phyloP scores from a whole-genome alignment of 371 early-diverging fungal species.

The Actinomortierella wolfii region DNA sequence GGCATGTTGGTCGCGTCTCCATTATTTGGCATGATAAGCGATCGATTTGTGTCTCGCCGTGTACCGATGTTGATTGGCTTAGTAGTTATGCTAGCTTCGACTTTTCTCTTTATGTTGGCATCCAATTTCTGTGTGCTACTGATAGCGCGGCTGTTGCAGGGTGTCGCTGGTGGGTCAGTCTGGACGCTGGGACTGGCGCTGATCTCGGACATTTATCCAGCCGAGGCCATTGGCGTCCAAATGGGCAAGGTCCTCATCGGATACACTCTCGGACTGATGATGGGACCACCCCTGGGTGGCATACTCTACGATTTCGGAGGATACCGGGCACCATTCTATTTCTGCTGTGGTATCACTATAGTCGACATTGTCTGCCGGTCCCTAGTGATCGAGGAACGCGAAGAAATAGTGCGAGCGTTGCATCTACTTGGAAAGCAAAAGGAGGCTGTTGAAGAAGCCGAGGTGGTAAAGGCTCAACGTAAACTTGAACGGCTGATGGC shows the following conservation, averaged over 20 bases:
- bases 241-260: conserved; percentile 67
- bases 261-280: conserved; percentile 64
- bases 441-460: conserved; percentile 32
- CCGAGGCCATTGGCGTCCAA: conserved; percentile 55
- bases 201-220: conserved; percentile 66
- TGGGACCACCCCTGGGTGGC: conserved; percentile 65
- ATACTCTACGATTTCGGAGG: conserved; percentile 63
- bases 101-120: conserved; percentile 64
- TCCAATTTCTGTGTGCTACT: conserved; percentile 57
- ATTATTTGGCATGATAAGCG: conserved; percentile 68
- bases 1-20: conserved; percentile 79
- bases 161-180: conserved; percentile 60
- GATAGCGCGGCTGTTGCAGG: conserved; percentile 67
- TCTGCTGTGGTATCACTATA: conserved; percentile 64
- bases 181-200: conserved; percentile 67
- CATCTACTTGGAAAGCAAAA: conserved; percentile 19
- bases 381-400: conserved; percentile 55
- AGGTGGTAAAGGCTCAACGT: conserved; percentile 17
- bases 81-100: conserved; percentile 56
- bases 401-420: conserved; percentile 28
- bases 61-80: conserved; percentile 67
- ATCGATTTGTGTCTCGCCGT: conserved; percentile 28
- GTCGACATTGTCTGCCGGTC: conserved; percentile 62
- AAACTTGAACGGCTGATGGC: conserved; percentile 15
- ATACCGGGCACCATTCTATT: conserved; percentile 71